These are phyloP conservation scores for Mortierella sp. DNA, from an alignment of 371 early-diverging fungal genomes.

Conservation along the genomic window DNA sequence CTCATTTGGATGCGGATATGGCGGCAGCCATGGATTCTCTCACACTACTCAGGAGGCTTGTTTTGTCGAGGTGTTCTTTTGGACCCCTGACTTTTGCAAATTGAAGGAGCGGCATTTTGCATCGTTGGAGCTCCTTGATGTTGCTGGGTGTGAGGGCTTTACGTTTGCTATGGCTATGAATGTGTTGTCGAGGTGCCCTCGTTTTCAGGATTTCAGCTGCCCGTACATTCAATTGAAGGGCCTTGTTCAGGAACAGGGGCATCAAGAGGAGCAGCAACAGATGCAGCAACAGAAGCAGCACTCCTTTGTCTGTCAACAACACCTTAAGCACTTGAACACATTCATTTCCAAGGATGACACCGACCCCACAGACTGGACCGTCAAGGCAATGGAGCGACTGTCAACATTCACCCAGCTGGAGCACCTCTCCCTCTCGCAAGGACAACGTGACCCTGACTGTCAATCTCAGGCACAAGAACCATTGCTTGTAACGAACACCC, in stretches of 20 bases:
- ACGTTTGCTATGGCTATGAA: background rate
- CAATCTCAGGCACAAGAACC: background rate
- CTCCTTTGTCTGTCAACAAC: background rate
- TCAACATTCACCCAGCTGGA: background rate
- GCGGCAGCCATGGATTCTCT: background rate
- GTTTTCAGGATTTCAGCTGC: background rate
- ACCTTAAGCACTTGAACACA: background rate
- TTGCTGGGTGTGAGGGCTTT: background rate
- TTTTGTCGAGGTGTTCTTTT: background rate
- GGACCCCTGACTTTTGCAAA: background rate
- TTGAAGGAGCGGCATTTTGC: background rate
- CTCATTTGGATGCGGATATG: background rate
- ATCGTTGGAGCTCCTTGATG: background rate
- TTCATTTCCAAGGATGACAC: background rate
- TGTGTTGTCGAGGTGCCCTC: background rate
- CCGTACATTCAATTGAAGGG: background rate
- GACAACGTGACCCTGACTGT: background rate
- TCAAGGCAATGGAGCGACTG: background rate
- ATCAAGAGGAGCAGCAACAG: background rate
- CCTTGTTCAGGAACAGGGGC: background rate
- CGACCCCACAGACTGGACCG: background rate
- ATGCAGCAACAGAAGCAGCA: background rate
- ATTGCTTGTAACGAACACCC: background rate
- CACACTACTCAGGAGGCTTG: background rate
- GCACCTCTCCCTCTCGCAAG: background rate